Evolutionary conservation across 768 basidiomycete species (phyloP), one percentile per base, ranked within the genome.

Genomic region (Kwoniella botswanensis): DNA sequence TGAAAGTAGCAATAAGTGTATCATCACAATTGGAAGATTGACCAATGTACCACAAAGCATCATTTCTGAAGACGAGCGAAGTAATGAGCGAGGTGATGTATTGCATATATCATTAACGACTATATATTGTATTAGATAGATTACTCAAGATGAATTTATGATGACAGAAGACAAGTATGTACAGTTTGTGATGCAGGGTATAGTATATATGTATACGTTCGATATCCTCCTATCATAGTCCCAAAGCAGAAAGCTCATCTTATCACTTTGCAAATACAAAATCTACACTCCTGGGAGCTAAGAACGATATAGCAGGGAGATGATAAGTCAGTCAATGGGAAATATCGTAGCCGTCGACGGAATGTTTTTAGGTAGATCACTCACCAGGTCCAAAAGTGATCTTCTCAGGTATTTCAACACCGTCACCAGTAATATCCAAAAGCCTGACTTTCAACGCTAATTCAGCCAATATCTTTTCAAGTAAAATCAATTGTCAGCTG

Each of bases 401-500:
- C 50, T 75, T 77, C 41, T 81, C 74, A 12, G 79, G 79, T n/a
- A 81, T 66, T 42, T 78, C 77, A 15, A 81, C 72, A 10, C 79
- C 77, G 66, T 81, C 79, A 46, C 79, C 79, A 0, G 77, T 79
- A 26, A 81, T 77, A 66, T 81, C 79, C 62, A 78, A 53, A 52
- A 78, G 59, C 50, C 77, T 60, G 10, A 81, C 76, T 63, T 81
- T 81, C 42, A 81, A 64, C 4, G 77, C 77, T 59, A 81, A 63
- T 43, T 81, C 79, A n/a, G 76, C 74, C 54, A 81, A 65, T 17
- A 81, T 73, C 79, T 81, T 53, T 13, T 15, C 42, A 46, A 43
- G 50, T 15, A 12, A 13, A 10, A 9, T 4, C 12, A 41, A 29
- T 66, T 53, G 9, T 50, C 42, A 18, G 46, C 22, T 63, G 21